Conservation (phyloP, 306 rosid species). For the Citrullus amarus region DNA sequence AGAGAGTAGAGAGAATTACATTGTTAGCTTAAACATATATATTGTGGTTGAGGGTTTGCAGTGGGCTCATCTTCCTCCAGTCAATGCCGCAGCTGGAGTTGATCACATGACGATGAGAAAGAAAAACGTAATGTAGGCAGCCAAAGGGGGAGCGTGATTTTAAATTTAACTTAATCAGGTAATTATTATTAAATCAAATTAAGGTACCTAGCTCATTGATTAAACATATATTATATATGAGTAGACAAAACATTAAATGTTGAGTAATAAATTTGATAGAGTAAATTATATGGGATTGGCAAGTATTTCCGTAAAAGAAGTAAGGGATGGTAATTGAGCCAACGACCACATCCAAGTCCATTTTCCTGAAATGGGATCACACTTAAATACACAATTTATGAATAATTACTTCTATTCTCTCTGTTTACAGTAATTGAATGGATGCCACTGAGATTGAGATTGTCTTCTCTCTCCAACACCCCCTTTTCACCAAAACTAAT, state of each 20-base stretch:
- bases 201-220: not conserved
- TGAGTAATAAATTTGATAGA: not conserved
- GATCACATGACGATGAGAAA: conserved; percentile 13
- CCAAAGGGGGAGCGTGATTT: not conserved
- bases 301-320: not conserved
- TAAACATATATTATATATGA: not conserved
- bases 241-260: conserved; percentile 1
- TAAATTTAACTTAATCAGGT: not conserved
- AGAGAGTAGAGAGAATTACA: no score
- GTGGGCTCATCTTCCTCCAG: conserved; percentile 89
- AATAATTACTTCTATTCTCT: not conserved
- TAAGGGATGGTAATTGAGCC: not conserved
- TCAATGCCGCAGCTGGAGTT: conserved; percentile 30
- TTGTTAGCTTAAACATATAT: no score
- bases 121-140: not conserved
- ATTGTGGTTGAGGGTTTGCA: not conserved
- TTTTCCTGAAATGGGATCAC: not conserved
- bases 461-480: not conserved
- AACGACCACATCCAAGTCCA: conserved; percentile 5
- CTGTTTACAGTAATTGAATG: not conserved
- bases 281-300: not conserved
- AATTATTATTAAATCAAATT: not conserved
- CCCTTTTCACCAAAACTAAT: not conserved
- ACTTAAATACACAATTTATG: not conserved
- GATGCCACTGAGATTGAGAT: not conserved